Evolutionary conservation across 495 filamentous ascomycete species (phyloP).

Genomic region (Penicillium samsonianum): DNA sequence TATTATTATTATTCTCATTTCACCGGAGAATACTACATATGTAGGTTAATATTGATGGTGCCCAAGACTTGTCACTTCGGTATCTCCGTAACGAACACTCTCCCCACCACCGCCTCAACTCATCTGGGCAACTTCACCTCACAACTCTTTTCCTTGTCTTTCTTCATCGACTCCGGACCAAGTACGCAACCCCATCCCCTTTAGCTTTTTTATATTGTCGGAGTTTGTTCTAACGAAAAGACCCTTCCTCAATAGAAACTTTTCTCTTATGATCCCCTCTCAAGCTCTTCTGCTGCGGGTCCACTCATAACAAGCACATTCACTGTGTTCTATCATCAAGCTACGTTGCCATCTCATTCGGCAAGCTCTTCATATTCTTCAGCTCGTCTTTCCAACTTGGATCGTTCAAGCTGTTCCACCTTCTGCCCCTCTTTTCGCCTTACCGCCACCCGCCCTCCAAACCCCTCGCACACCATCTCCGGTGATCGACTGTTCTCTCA

Average conservation of each 20-base stretch:
- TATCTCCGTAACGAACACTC: conserved; percentile 15
- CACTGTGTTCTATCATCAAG: conserved; percentile 10
- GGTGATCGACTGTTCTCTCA: conserved; percentile 17
- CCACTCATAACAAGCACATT: conserved; percentile 28
- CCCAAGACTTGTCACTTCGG: neutral
- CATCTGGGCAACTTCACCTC: conserved; percentile 5
- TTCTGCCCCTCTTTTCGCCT: conserved; percentile 20
- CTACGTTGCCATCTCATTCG: conserved; percentile 13
- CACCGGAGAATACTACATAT: no score
- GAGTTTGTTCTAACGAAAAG: neutral
- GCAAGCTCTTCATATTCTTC: conserved; percentile 14
- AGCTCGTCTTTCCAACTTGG: conserved; percentile 1
- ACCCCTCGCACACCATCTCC: conserved; percentile 24
- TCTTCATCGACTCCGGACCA: conserved; percentile 7
- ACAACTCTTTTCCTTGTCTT: conserved; percentile 14
- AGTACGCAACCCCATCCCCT: conserved; percentile 8
- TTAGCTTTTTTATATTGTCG: neutral
- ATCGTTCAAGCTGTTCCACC: conserved; percentile 9
- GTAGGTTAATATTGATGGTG: neutral
- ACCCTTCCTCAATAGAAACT: neutral
- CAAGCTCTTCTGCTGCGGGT: conserved; percentile 28
- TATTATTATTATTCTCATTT: neutral
- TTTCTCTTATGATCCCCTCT: conserved; percentile 24
- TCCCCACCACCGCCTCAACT: conserved; percentile 30
- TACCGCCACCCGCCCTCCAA: conserved; percentile 22